phyloP scores from a whole-genome alignment of 75 land plant genomes.

The Pseudotsuga menziesii region DNA sequence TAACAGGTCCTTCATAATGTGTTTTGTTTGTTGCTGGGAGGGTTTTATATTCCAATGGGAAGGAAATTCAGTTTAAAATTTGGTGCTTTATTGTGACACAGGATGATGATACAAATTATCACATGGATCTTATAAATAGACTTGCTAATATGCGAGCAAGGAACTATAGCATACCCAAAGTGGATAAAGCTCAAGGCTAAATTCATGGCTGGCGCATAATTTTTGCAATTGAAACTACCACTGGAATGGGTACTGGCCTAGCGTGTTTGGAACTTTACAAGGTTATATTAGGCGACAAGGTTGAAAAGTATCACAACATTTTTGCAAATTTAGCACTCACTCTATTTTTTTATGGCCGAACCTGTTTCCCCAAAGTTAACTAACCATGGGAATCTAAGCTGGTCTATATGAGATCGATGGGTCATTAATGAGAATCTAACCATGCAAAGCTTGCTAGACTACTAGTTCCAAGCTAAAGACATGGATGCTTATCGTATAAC shows the following conservation, averaged over 20 bases:
- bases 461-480: constrained; percentile 70
- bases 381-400: constrained; percentile 63
- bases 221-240: constrained; percentile 93
- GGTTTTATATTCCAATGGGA: too few species aligned
- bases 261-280: constrained; percentile 93
- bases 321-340: constrained; percentile 87
- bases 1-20: too few species aligned
- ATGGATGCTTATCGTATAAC: constrained; percentile 82
- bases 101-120: constrained; percentile 90
- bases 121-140: constrained; percentile 80
- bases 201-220: constrained; percentile 90
- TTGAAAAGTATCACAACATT: constrained; percentile 76
- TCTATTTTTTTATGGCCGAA: constrained; percentile 84
- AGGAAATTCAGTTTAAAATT: too few species aligned
- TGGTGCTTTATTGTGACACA: constrained; percentile 11
- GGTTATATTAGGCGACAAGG: constrained; percentile 60
- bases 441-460: constrained; percentile 52
- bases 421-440: constrained; percentile 57
- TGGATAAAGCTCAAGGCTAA: constrained; percentile 94
- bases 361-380: constrained; percentile 82
- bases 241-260: constrained; percentile 87
- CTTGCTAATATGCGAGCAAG: constrained; percentile 95
- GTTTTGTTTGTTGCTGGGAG: too few species aligned
- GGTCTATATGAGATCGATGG: constrained; percentile 96
- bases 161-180: constrained; percentile 91